phyloP scores from a whole-genome alignment of 169 alveolate species.

The Plasmodium vinckei region DNA sequence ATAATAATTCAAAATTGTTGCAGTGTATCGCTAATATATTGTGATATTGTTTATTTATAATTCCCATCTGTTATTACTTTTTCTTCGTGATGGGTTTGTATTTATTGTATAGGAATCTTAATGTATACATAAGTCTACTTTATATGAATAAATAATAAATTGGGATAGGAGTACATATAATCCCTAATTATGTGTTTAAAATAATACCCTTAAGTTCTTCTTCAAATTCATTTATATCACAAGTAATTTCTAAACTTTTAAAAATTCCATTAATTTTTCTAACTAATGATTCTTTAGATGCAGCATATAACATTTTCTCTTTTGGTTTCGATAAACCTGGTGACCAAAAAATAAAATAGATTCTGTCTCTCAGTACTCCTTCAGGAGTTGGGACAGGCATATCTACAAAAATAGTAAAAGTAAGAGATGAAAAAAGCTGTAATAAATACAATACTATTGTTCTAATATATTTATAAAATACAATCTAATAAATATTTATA shows the following conservation, averaged over 20 bases:
- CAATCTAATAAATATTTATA: not conserved
- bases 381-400: constrained; percentile 75
- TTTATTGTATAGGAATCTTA: not conserved
- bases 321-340: constrained; percentile 67
- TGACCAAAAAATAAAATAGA: constrained; percentile 75
- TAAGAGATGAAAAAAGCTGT: not conserved
- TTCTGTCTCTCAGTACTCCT: constrained; percentile 65
- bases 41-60: too few relatives aligned
- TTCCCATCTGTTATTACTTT: too few relatives aligned
- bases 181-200: constrained; percentile 39
- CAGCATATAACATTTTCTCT: constrained; percentile 71
- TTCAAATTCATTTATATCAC: constrained; percentile 68
- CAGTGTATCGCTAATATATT: too few relatives aligned
- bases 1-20: too few relatives aligned
- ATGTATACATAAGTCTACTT: constrained; percentile 4
- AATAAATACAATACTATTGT: too few relatives aligned
- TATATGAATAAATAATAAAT: not conserved
- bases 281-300: constrained; percentile 72
- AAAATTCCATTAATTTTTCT: constrained; percentile 72
- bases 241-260: constrained; percentile 69
- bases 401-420: constrained; percentile 10
- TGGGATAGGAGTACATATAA: not conserved
- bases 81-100: too few relatives aligned
- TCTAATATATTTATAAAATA: too few relatives aligned
- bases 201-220: constrained; percentile 47